Conservation (phyloP, 169 alveolate genomes). For the Eimeria brunetti region DNA sequence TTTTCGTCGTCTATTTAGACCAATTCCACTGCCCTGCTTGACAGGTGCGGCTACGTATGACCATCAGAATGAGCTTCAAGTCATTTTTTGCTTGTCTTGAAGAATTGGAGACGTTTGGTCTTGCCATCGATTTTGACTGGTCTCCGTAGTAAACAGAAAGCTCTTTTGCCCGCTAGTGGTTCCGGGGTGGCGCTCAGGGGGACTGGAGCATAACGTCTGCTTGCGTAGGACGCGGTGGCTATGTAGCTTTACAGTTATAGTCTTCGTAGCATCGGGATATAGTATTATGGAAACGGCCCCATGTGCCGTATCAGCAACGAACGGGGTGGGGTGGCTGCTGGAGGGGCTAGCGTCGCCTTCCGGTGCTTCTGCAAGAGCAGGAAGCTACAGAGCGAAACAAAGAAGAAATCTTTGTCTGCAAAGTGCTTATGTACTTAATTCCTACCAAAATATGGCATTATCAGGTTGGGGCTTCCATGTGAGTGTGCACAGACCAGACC, state of each 20-base stretch:
- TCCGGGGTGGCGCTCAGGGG: neutral
- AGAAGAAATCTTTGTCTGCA: neutral
- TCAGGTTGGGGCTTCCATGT: constrained; percentile 14
- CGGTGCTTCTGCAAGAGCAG: neutral
- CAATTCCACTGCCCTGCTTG: neutral
- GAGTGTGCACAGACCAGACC: constrained; percentile 1
- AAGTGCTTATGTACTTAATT: neutral
- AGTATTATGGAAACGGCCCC: neutral
- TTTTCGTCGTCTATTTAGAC: too few relatives aligned
- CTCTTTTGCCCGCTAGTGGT: neutral
- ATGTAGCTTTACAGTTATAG: neutral
- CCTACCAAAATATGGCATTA: neutral
- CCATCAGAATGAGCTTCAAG: neutral
- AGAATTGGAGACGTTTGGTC: neutral
- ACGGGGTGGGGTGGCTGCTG: neutral
- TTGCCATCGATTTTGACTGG: neutral
- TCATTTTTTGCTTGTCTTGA: neutral
- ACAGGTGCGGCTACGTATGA: neutral
- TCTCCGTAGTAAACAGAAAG: neutral
- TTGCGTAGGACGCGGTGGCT: neutral
- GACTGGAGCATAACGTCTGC: neutral
- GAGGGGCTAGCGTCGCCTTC: neutral
- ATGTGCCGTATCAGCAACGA: neutral
- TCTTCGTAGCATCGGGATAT: neutral
- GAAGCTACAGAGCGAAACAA: neutral